Conservation (phyloP, 2,329 filamentous ascomycete species). For the Penicillium sp. region DNA sequence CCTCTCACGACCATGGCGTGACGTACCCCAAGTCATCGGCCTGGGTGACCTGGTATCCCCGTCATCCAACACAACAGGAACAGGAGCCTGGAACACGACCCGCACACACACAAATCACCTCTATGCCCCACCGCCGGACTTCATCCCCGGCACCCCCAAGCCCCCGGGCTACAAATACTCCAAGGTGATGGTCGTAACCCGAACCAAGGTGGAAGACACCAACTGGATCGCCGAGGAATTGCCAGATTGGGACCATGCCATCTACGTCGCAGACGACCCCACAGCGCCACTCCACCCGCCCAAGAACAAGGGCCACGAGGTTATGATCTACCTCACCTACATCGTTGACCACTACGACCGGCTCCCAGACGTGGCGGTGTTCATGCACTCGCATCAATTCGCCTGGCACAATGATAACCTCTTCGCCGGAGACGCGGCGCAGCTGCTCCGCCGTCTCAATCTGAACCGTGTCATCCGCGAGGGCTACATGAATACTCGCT, state of each 20-base stretch:
- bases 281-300: constrained; percentile 52
- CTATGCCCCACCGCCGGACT: constrained; percentile 35
- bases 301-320: constrained; percentile 62
- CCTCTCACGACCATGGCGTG: constrained; percentile 37
- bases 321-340: constrained; percentile 63
- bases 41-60: constrained; percentile 34
- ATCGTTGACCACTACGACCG: constrained; percentile 63
- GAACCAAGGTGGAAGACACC: constrained; percentile 53
- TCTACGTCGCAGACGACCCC: constrained; percentile 57
- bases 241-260: constrained; percentile 48
- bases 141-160: constrained; percentile 40
- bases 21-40: constrained; percentile 39
- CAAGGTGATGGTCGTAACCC: constrained; percentile 55
- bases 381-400: constrained; percentile 58
- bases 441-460: constrained; percentile 54
- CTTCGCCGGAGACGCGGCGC: constrained; percentile 51
- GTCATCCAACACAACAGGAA: constrained; percentile 13
- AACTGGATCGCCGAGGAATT: constrained; percentile 57
- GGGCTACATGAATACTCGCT: constrained; percentile 63
- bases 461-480: constrained; percentile 52
- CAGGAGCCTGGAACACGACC: constrained; percentile 21
- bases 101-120: constrained; percentile 17
- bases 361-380: constrained; percentile 59
- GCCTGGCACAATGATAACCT: constrained; percentile 63
- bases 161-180: constrained; percentile 53